Conservation (phyloP, 208 protist genomes). For the Crithidia bombi region DNA sequence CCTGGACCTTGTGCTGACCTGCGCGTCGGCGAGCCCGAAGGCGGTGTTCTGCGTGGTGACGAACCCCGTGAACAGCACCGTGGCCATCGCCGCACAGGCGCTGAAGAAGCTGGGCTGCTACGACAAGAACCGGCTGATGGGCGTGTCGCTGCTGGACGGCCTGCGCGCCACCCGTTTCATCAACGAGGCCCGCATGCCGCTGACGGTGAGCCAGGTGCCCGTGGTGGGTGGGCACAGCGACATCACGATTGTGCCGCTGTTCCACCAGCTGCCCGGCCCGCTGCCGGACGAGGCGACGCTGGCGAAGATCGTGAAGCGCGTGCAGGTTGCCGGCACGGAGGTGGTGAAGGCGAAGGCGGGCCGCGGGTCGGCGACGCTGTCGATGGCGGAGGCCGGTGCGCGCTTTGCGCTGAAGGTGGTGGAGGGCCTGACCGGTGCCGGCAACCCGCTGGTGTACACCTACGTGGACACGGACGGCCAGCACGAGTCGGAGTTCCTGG, state of each 20-base stretch:
- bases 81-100: slow-evolving; percentile 93
- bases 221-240: slow-evolving; percentile 97
- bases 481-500: slow-evolving; percentile 69
- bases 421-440: slow-evolving; percentile 65
- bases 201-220: slow-evolving; percentile 59
- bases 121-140: slow-evolving; percentile 88
- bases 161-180: slow-evolving; percentile 94
- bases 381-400: slow-evolving; percentile 94
- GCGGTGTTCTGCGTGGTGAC: slow-evolving; percentile 94
- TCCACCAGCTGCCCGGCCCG: slow-evolving; percentile 77
- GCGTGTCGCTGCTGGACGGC: slow-evolving; percentile 94
- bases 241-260: slow-evolving; percentile 94
- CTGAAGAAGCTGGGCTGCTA: slow-evolving; percentile 92
- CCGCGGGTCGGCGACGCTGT: slow-evolving; percentile 95
- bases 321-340: slow-evolving; percentile 95
- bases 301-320: slow-evolving; percentile 82
- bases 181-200: slow-evolving; percentile 67
- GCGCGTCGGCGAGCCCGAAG: slow-evolving; percentile 84
- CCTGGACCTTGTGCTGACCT: slow-evolving; percentile 86
- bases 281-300: slow-evolving; percentile 55
- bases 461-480: slow-evolving; percentile 86
- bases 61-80: slow-evolving; percentile 98
- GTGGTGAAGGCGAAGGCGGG: slow-evolving; percentile 97
- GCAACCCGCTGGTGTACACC: slow-evolving; percentile 70
- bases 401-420: slow-evolving; percentile 80